Evolutionary conservation across 176 grass and related monocot species (phyloP).

Genomic region (Zoysia pacifica): DNA sequence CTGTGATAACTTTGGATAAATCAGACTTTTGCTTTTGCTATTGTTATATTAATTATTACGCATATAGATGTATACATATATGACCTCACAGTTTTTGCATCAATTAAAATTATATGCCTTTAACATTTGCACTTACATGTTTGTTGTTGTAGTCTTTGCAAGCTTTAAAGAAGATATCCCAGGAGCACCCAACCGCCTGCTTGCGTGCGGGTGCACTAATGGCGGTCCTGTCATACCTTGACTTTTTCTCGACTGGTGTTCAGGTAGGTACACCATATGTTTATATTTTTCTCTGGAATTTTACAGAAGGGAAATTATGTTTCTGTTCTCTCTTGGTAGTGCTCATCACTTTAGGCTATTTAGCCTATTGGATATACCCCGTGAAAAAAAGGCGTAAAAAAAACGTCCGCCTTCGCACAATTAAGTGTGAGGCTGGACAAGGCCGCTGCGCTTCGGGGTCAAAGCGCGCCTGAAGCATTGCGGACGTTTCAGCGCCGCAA

Average conservation of each 20-base stretch:
- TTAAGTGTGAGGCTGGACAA: too few species aligned
- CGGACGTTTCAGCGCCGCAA: too few species aligned
- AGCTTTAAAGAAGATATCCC: constrained; percentile 96
- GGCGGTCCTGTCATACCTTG: constrained; percentile 94
- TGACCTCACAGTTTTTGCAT: constrained; percentile 10
- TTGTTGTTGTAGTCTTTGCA: constrained; percentile 68
- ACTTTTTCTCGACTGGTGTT: constrained; percentile 96
- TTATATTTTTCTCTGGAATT: neutral
- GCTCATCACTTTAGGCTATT: neutral
- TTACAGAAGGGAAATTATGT: neutral
- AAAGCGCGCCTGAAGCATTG: too few species aligned
- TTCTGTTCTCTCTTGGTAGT: neutral
- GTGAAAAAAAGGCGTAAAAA: too few species aligned
- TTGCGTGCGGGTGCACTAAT: constrained; percentile 93
- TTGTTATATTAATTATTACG: constrained; percentile 22
- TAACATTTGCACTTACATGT: constrained; percentile 22
- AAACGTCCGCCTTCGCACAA: too few species aligned
- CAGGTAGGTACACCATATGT: constrained; percentile 48
- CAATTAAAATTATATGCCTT: neutral
- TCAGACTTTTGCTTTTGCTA: neutral
- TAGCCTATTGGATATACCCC: neutral
- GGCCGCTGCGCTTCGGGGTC: too few species aligned
- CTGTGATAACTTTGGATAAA: constrained; percentile 3
- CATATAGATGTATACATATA: constrained; percentile 19
- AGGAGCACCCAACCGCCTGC: constrained; percentile 91